Evolutionary conservation across 768 basidiomycete genomes (phyloP).

Genomic region (Boletus reticuloceps): DNA sequence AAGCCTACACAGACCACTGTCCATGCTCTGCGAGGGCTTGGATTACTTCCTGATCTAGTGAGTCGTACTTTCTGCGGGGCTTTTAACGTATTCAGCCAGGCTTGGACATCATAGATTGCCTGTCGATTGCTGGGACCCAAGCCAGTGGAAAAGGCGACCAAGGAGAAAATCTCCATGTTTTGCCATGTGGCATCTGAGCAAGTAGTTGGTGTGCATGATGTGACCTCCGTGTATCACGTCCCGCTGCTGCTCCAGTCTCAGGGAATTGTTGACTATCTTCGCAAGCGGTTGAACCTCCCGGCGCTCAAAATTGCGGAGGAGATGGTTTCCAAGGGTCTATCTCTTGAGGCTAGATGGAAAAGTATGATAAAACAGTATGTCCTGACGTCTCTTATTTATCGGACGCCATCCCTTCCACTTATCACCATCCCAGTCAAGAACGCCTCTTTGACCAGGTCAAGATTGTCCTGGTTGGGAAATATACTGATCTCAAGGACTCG

Average conservation of each 20-base stretch:
- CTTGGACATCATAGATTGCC: constrained; percentile 63
- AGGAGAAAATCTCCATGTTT: constrained; percentile 98
- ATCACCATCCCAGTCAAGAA: constrained; percentile 66
- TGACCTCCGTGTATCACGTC: constrained; percentile 96
- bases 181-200: constrained; percentile 90
- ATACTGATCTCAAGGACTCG: constrained; percentile 94
- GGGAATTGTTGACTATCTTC: constrained; percentile 84
- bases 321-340: constrained; percentile 59
- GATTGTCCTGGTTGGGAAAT: constrained; percentile 95
- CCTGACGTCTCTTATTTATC: not conserved
- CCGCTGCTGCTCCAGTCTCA: constrained; percentile 89
- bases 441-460: constrained; percentile 85
- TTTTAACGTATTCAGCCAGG: not conserved
- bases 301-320: constrained; percentile 51
- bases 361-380: constrained; percentile 77
- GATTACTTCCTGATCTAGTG: constrained; percentile 89
- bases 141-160: constrained; percentile 80
- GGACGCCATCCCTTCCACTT: not conserved
- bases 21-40: constrained; percentile 88
- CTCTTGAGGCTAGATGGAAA: constrained; percentile 75
- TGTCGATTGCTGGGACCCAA: constrained; percentile 82
- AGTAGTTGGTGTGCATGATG: constrained; percentile 94
- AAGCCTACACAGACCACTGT: constrained; percentile 98
- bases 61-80: constrained; percentile 23
- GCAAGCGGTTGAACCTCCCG: constrained; percentile 74